A percentile compares a stretch with the other conserved stretches of the same genome.
Conservation (phyloP, 805 yeast species). For the Kodamaea hsintzibuensis region DNA sequence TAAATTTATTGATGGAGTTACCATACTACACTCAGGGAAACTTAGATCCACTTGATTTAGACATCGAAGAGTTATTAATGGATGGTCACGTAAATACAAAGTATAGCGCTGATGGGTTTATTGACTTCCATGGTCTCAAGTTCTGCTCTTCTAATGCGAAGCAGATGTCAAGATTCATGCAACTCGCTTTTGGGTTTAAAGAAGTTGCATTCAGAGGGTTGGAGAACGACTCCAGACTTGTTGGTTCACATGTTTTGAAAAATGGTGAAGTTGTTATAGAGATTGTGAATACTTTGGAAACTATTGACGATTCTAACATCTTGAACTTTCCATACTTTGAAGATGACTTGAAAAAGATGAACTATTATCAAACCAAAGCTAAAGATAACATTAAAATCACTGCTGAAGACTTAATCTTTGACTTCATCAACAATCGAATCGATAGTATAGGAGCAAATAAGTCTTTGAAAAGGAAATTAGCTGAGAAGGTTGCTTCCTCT, state of each 20-base stretch:
- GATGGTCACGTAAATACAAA: neutral
- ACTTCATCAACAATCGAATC: slow-evolving; percentile 36
- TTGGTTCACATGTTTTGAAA: slow-evolving; percentile 59
- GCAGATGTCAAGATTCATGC: slow-evolving; percentile 56
- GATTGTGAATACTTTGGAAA: slow-evolving; percentile 41
- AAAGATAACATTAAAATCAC: slow-evolving; percentile 10
- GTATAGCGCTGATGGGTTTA: slow-evolving; percentile 29
- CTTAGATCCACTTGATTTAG: neutral
- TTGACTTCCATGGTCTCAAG: slow-evolving; percentile 65
- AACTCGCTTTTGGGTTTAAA: slow-evolving; percentile 60
- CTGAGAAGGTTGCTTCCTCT: slow-evolving; percentile 16
- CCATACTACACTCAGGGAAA: neutral
- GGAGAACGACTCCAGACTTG: slow-evolving; percentile 61
- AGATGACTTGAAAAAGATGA: slow-evolving; percentile 18
- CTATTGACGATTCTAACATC: slow-evolving; percentile 21
- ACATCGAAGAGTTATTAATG: neutral
- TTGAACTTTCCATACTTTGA: slow-evolving; percentile 13
- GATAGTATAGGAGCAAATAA: slow-evolving; percentile 4
- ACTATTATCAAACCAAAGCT: slow-evolving; percentile 7
- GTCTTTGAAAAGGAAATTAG: slow-evolving; percentile 13
- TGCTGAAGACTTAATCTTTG: slow-evolving; percentile 34
- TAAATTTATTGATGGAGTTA: neutral
- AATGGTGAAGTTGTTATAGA: slow-evolving; percentile 57
- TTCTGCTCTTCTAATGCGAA: slow-evolving; percentile 76
- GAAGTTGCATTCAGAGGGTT: slow-evolving; percentile 65